Evolutionary conservation across 257 asterid species (phyloP).

Genomic region (Rauvolfia tetraphylla): DNA sequence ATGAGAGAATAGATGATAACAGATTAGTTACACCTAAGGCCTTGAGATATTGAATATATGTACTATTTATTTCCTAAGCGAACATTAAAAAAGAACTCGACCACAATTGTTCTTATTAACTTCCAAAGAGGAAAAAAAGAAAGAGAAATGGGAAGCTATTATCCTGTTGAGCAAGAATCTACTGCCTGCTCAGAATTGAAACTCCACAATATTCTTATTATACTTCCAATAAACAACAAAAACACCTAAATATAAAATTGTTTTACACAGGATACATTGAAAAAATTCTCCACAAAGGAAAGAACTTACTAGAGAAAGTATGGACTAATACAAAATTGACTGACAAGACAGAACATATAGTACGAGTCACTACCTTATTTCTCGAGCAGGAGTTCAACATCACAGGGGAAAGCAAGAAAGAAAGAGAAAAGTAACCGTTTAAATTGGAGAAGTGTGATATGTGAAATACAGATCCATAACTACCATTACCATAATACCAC

Average conservation of each 20-base stretch:
- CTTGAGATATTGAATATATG: background rate
- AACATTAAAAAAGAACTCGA: background rate
- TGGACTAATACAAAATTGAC: background rate
- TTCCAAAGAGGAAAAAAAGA: background rate
- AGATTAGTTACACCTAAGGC: background rate
- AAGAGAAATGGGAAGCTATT: background rate
- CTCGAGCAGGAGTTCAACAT: background rate
- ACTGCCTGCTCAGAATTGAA: background rate
- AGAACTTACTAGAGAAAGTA: background rate
- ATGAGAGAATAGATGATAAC: background rate
- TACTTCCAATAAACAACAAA: slow-evolving; percentile 18
- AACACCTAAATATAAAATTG: background rate
- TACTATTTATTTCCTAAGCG: background rate
- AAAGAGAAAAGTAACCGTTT: background rate
- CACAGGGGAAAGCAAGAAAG: background rate
- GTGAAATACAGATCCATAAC: background rate
- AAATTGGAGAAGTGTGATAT: background rate
- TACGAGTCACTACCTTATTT: background rate
- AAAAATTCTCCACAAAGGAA: background rate
- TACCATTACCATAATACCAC: background rate
- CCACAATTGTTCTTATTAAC: background rate
- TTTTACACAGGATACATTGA: background rate
- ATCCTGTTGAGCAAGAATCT: background rate
- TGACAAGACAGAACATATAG: background rate
- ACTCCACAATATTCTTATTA: background rate